Conservation (phyloP, 1,284 basidiomycete genomes). For the Moniliophthora roreri region DNA sequence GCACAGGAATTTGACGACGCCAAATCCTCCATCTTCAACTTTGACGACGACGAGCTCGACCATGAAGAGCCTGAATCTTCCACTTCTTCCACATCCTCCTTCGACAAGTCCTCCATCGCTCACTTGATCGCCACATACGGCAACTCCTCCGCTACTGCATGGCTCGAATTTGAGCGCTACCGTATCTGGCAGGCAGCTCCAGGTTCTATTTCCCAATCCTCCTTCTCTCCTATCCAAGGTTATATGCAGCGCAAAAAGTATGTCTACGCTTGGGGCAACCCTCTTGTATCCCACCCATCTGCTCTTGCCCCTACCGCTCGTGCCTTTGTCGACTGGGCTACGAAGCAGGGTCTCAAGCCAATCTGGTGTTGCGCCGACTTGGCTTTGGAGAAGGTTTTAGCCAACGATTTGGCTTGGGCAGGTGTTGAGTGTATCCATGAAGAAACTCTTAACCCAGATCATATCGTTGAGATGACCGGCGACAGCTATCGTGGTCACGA, state of each 20-base stretch:
- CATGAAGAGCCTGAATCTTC: background rate
- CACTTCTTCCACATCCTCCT: background rate
- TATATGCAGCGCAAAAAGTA: conserved; percentile 33
- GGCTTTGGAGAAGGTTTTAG: conserved; percentile 37
- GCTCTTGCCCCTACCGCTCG: conserved; percentile 33
- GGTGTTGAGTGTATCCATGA: conserved; percentile 45
- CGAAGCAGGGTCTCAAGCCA: conserved; percentile 28
- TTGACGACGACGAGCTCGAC: background rate
- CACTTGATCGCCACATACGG: conserved; percentile 39
- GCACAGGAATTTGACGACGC: background rate
- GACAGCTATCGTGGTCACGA: conserved; percentile 28
- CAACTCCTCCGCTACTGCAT: conserved; percentile 42
- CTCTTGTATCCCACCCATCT: conserved; percentile 37
- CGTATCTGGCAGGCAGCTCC: conserved; percentile 36
- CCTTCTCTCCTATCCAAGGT: conserved; percentile 41
- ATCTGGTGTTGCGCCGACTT: conserved; percentile 43
- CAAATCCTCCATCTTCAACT: background rate
- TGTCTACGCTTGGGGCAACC: conserved; percentile 48
- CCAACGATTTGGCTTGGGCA: conserved; percentile 31
- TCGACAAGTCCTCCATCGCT: conserved; percentile 32
- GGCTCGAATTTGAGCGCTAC: conserved; percentile 47
- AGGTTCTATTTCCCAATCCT: conserved; percentile 31
- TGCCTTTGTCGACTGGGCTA: conserved; percentile 37
- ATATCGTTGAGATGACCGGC: conserved; percentile 37
- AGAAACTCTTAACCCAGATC: conserved; percentile 39